Conservation (phyloP, 2,329 filamentous ascomycete species). For the Cordyceps fumosorosea region DNA sequence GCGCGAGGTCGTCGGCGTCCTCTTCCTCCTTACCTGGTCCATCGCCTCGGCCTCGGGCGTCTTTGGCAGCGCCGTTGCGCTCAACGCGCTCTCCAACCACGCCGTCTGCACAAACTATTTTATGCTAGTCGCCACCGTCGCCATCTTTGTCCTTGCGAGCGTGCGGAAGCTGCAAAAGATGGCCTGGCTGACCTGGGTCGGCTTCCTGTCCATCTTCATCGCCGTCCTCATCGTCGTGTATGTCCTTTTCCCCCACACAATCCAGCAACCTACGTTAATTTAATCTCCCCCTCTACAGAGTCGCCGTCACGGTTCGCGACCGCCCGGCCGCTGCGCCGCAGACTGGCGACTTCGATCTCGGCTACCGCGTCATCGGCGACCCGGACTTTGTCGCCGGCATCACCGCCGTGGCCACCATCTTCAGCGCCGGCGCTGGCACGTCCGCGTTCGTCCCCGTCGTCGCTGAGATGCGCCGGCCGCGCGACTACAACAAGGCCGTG, state of each 20-base stretch:
- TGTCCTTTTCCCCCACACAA: conserved; percentile 16
- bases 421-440: conserved; percentile 52
- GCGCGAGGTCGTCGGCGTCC: conserved; percentile 45
- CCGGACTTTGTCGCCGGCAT: conserved; percentile 54
- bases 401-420: conserved; percentile 51
- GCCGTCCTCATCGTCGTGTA: conserved; percentile 52
- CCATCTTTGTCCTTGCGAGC: conserved; percentile 43
- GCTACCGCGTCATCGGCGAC: conserved; percentile 48
- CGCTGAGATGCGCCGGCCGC: conserved; percentile 55
- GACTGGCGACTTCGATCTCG: conserved; percentile 52
- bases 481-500: conserved; percentile 54
- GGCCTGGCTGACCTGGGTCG: conserved; percentile 55
- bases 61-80: conserved; percentile 49
- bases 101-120: conserved; percentile 54
- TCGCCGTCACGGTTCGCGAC: conserved; percentile 50
- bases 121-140: conserved; percentile 43
- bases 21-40: conserved; percentile 53
- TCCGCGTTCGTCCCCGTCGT: conserved; percentile 59
- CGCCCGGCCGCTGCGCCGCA: conserved; percentile 55
- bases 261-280: neutral
- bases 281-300: conserved; percentile 20
- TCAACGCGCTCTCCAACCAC: conserved; percentile 54
- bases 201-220: conserved; percentile 50
- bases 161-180: conserved; percentile 55
- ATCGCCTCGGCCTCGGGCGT: conserved; percentile 52